Percentiles rank a stretch among this genome's conserved stretches.
phyloP scores from a whole-genome alignment of 176 grass and related monocot species.

The Carex myosuroides region DNA sequence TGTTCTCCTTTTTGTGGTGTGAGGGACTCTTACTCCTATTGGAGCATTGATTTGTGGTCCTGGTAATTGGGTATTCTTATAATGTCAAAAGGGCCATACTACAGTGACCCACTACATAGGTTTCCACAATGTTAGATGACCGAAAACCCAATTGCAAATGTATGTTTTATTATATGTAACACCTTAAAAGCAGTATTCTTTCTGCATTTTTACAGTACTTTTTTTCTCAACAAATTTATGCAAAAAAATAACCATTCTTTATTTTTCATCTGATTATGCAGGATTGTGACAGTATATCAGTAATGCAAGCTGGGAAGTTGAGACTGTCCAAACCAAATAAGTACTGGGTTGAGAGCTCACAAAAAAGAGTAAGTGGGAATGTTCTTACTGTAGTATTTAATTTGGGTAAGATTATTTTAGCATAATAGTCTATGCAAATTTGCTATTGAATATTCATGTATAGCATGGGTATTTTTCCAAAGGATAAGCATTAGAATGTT shows the following conservation, averaged over 20 bases:
- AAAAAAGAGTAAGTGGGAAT: slow-evolving; percentile 60
- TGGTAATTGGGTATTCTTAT: neutral
- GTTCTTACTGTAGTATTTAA: neutral
- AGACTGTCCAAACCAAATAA: slow-evolving; percentile 84
- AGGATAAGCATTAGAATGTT: neutral
- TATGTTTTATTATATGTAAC: neutral
- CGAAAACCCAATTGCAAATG: neutral
- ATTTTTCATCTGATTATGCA: slow-evolving; percentile 1
- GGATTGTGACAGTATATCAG: slow-evolving; percentile 70
- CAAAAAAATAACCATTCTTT: neutral
- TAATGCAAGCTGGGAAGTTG: slow-evolving; percentile 56
- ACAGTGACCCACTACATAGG: neutral
- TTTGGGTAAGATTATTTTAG: neutral
- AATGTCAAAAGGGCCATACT: neutral
- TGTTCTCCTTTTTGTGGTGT: neutral
- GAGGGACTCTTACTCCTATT: neutral
- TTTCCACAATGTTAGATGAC: neutral
- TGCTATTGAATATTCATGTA: neutral
- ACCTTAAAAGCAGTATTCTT: neutral
- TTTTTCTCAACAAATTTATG: neutral
- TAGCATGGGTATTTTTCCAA: neutral
- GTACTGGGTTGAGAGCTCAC: slow-evolving; percentile 89
- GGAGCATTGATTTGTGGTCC: neutral
- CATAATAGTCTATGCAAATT: neutral
- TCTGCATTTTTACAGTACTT: neutral